Percentiles rank a stretch among this genome's conserved stretches.
Conservation (phyloP, 2,329 filamentous ascomycete genomes). For the Volutella citrinella region DNA sequence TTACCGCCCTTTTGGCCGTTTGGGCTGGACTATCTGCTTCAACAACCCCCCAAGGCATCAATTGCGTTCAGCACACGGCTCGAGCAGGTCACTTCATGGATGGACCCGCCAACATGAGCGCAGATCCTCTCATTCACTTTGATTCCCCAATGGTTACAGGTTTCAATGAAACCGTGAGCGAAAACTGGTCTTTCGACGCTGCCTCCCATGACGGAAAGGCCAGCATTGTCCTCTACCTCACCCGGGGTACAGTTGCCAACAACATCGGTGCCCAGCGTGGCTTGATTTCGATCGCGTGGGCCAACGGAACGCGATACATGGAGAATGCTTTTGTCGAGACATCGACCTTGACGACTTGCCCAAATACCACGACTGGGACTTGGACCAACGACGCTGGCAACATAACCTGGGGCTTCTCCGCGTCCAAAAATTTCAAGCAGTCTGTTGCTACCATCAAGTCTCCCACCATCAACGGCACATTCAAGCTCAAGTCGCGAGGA, state of each 20-base stretch:
- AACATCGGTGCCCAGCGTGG: constrained; percentile 9
- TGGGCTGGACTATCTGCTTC: background rate
- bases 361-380: constrained; percentile 5
- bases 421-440: constrained; percentile 10
- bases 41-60: background rate
- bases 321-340: constrained; percentile 9
- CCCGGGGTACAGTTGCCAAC: constrained; percentile 11
- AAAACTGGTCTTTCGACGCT: constrained; percentile 13
- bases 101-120: constrained; percentile 3
- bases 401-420: constrained; percentile 11
- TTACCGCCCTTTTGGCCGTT: background rate
- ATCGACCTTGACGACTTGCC: constrained; percentile 11
- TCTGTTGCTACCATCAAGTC: constrained; percentile 15
- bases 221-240: constrained; percentile 13
- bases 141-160: constrained; percentile 11
- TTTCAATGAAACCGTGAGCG: constrained; percentile 7
- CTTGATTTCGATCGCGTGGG: constrained; percentile 13
- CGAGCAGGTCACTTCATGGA: constrained; percentile 1
- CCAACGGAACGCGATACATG: constrained; percentile 18
- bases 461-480: constrained; percentile 13
- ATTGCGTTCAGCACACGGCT: background rate
- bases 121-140: constrained; percentile 7
- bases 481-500: constrained; percentile 10
- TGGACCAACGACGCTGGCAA: constrained; percentile 8
- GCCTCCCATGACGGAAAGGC: constrained; percentile 9